Base-by-base conservation (phyloP, 345 rosid species). In the Theobroma cacao region DNA sequence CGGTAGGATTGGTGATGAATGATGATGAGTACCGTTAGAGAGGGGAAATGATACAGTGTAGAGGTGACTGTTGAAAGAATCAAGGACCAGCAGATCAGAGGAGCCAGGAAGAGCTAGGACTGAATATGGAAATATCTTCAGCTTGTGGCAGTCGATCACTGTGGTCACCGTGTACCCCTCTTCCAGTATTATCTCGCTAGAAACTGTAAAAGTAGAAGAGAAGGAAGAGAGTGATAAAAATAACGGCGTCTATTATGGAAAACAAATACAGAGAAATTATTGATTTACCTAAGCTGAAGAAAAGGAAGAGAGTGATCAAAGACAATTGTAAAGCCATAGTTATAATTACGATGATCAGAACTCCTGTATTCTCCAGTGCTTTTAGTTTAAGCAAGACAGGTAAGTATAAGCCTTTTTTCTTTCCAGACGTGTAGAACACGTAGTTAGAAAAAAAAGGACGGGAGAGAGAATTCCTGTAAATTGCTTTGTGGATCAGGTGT, bases 101-200 rank as follows among this genome's bases (percentile, higher is more conserved):
- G 91, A 84, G 75, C 90, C 83, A 18, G 87, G 85, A 43, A 53
- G 81, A 38, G 88, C 82, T 59, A 88, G 78, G 72, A 89, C 78
- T 4, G 83, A 61, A 61, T 70, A 22, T 38, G 93, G 93, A 80
- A 90, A 89, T 24, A 90, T 75, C 7, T 86, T 77, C 28, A 83
- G 75, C 75, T 86, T 81, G 67, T 85, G 84, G 24, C 93, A 93
- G 55, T 88, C 87, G 65, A 90, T 22, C 74, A 87, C 83, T 1
- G 92, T 90, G 9, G 88, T 90, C 8, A 91, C 93, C 3, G 74
- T 82, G 84, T 90, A 92, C 56, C 94, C 92, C 6, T 89, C 91
- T 85, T 90, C 96, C 20, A 86, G 77, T 61, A 90, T 62, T 9
- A 6, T 70, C 61, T 87, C 75, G 67, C 82, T 84, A 30, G 77